Evolutionary conservation across 2,329 filamentous ascomycete species (phyloP), one percentile per base, ranked within the genome.

Genomic region (Teratosphaeria viscida): DNA sequence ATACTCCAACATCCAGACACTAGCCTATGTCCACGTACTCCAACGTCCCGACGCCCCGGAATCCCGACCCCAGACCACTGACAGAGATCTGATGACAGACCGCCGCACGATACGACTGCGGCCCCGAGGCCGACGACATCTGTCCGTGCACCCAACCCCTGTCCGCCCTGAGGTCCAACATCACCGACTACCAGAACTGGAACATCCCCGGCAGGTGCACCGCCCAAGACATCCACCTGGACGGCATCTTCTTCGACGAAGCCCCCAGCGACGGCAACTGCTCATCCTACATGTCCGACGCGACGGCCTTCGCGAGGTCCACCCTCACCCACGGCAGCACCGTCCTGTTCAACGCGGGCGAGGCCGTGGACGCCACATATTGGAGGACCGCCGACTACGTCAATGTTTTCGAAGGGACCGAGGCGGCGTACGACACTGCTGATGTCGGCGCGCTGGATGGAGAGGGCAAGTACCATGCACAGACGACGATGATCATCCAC

Each of bases 191-290:
- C 57, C 53, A 39, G 14, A 56, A 56, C 29, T 64, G 59, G 62
- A 19, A 52, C 26, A 54, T 37, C 7, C 52, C 49, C 39, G 54
- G 53, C 7, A 55, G 39, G 19, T 62, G 43, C 43, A 60, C 57
- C 6, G 54, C 54, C 8, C 23, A 58, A 10, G 64, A 66, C 53
- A 66, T 69, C 55, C 61, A 66, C 39, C 52, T 69, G 23, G 55
- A 64, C 19, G 69, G 68, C 26, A 68, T 71, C 59, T 71, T 70
- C 59, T 62, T 69, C 57, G 69, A 70, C 61, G 69, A 71, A 59
- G 59, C 68, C 37, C 69, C 68, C 16, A 57, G 37, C 16, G 57
- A 63, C 32, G 39, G 47, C 29, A 53, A 55, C 6, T 54, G 60
- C 29, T 32, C 60, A 39, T 32, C n/a, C n/a, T 68, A 68, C 56